Conservation (phyloP, 352 stramenopile species). For the Phytophthora aleatoria region DNA sequence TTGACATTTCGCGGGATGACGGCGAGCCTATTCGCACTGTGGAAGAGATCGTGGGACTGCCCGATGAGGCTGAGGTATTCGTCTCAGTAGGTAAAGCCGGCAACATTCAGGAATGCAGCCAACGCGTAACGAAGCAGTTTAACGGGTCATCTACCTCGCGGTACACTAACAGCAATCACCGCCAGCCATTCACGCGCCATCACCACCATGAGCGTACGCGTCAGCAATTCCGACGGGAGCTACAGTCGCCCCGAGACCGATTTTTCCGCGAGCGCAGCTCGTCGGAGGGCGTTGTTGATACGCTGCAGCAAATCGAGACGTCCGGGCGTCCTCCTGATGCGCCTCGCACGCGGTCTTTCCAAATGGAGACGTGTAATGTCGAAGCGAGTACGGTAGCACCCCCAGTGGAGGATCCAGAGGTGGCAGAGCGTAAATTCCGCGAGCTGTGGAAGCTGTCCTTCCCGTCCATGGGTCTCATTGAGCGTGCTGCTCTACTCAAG, state of each 20-base stretch:
- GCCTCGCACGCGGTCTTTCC: constrained; percentile 57
- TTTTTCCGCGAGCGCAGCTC: constrained; percentile 58
- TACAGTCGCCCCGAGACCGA: constrained; percentile 41
- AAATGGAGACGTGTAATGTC: constrained; percentile 43
- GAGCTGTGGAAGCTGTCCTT: constrained; percentile 82
- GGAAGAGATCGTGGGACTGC: constrained; percentile 54
- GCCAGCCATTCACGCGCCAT: constrained; percentile 20
- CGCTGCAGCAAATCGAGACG: constrained; percentile 41
- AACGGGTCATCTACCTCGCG: constrained; percentile 18
- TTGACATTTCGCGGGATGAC: constrained; percentile 77
- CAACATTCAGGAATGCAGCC: constrained; percentile 69
- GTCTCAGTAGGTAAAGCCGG: constrained; percentile 80
- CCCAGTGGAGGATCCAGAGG: constrained; percentile 30
- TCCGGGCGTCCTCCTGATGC: constrained; percentile 28
- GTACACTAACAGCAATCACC: constrained; percentile 24
- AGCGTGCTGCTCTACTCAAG: constrained; percentile 62
- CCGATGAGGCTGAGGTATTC: constrained; percentile 70
- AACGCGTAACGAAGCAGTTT: constrained; percentile 28
- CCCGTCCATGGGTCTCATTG: constrained; percentile 69
- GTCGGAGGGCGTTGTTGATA: constrained; percentile 55
- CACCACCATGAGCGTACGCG: constrained; percentile 37
- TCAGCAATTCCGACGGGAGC: constrained; percentile 31
- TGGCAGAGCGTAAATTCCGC: constrained; percentile 58
- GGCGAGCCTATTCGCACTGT: constrained; percentile 61
- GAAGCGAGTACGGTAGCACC: constrained; percentile 19